These are phyloP conservation scores for Podaxis mareebaensis DNA, from an alignment of 768 basidiomycete genomes.

Conservation along the genomic window DNA sequence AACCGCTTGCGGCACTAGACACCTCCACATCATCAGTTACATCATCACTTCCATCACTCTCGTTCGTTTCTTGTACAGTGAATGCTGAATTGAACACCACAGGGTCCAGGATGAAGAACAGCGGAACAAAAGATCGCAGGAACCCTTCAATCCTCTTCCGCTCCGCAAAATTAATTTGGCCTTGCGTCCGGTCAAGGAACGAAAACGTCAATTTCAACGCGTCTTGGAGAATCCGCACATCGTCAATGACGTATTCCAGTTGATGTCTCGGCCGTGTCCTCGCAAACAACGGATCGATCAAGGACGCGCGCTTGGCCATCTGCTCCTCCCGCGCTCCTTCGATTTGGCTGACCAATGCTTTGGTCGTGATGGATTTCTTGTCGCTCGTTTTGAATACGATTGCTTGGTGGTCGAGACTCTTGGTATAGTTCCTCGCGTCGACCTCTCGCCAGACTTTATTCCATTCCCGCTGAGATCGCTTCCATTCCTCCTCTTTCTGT, in stretches of 20 bases:
- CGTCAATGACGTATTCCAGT: conserved; percentile 74
- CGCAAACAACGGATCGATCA: conserved; percentile 55
- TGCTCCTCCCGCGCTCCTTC: conserved; percentile 85
- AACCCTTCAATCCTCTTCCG: conserved; percentile 82
- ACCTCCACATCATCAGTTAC: conserved; percentile 42
- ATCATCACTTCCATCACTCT: conserved; percentile 59
- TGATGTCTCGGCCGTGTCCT: conserved; percentile 75
- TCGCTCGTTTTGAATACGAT: conserved; percentile 89
- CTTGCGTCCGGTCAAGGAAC: conserved; percentile 86
- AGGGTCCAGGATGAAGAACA: conserved; percentile 77
- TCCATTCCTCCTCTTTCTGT: conserved; percentile 99
- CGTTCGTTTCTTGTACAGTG: conserved; percentile 53
- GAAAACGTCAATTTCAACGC: conserved; percentile 86
- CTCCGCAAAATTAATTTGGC: conserved; percentile 69
- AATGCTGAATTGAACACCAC: conserved; percentile 72
- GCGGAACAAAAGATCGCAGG: conserved; percentile 71
- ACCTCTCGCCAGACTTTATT: conserved; percentile 99
- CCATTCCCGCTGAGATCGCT: conserved; percentile 95
- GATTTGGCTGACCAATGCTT: conserved; percentile 80
- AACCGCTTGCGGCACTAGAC: conserved; percentile 29
- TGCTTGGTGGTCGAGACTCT: conserved; percentile 91
- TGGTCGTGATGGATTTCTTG: conserved; percentile 78
- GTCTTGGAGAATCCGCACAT: conserved; percentile 81
- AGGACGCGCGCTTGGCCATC: conserved; percentile 67
- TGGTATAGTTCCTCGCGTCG: conserved; percentile 90